These are phyloP conservation scores for Paramyrothecium roridum DNA, from an alignment of 2,329 filamentous ascomycete genomes.

Conservation along the genomic window DNA sequence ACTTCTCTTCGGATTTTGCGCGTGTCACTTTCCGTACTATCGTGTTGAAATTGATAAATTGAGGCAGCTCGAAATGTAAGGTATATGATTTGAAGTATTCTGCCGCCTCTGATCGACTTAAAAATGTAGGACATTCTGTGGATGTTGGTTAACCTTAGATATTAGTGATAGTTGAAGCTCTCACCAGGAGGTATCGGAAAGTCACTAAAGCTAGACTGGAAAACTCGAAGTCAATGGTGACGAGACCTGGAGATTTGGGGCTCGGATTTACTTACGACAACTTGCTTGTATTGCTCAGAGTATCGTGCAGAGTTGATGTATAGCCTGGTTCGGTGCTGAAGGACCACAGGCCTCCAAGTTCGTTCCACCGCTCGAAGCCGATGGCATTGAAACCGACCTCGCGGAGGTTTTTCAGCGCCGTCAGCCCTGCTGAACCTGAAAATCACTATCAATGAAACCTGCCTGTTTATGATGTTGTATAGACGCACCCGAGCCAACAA, in stretches of 20 bases:
- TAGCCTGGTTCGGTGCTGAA: neutral
- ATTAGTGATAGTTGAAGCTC: neutral
- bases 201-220: neutral
- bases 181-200: neutral
- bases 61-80: neutral
- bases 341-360: neutral
- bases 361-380: neutral
- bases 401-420: neutral
- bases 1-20: neutral
- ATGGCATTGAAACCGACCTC: neutral
- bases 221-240: neutral
- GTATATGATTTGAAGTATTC: neutral
- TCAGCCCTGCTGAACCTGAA: neutral
- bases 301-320: neutral
- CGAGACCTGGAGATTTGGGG: neutral
- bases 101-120: neutral
- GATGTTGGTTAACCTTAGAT: neutral
- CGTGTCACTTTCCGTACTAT: neutral
- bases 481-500: neutral
- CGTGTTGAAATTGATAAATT: neutral
- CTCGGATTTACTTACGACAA: neutral
- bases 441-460: neutral
- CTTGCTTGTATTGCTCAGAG: neutral
- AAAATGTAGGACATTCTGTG: neutral
- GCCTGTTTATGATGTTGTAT: neutral